Conservation (phyloP, 305 asterid genomes). For the Solanum hybrid region DNA sequence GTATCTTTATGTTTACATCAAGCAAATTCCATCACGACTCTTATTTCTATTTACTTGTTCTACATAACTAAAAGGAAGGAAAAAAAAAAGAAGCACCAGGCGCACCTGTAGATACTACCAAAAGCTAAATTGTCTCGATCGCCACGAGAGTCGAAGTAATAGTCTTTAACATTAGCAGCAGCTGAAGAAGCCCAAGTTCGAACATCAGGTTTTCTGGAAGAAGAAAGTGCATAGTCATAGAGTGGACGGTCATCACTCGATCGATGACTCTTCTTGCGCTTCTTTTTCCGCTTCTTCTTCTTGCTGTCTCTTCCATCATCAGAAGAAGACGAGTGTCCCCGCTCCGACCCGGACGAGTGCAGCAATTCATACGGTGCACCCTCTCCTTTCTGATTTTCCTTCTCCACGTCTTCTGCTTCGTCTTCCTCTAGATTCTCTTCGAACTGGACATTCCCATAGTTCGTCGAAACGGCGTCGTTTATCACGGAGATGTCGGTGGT, state of each 20-base stretch:
- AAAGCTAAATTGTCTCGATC: constrained; percentile 85
- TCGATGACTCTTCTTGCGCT: constrained; percentile 31
- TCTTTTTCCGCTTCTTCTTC: constrained; percentile 36
- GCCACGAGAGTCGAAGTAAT: constrained; percentile 88
- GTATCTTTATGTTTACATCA: background rate
- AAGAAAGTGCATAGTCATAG: constrained; percentile 34
- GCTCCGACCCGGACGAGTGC: constrained; percentile 53
- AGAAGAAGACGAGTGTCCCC: constrained; percentile 24
- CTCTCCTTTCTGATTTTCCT: constrained; percentile 20
- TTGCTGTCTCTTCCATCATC: constrained; percentile 28
- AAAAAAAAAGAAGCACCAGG: background rate
- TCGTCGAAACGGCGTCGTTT: constrained; percentile 49
- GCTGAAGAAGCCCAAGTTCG: constrained; percentile 49
- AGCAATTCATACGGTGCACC: constrained; percentile 47
- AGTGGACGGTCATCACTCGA: constrained; percentile 18
- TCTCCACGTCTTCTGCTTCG: constrained; percentile 23
- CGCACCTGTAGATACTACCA: constrained; percentile 75
- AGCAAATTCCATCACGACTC: background rate
- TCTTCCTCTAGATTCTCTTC: constrained; percentile 24
- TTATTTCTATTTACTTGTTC: background rate
- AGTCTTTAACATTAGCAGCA: constrained; percentile 45
- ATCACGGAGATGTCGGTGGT: constrained; percentile 56
- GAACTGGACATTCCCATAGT: constrained; percentile 14
- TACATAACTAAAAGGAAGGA: background rate
- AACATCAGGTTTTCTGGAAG: constrained; percentile 57